Evolutionary conservation across 352 stramenopile genomes (phyloP).

Genomic region (Phytophthora multivora): DNA sequence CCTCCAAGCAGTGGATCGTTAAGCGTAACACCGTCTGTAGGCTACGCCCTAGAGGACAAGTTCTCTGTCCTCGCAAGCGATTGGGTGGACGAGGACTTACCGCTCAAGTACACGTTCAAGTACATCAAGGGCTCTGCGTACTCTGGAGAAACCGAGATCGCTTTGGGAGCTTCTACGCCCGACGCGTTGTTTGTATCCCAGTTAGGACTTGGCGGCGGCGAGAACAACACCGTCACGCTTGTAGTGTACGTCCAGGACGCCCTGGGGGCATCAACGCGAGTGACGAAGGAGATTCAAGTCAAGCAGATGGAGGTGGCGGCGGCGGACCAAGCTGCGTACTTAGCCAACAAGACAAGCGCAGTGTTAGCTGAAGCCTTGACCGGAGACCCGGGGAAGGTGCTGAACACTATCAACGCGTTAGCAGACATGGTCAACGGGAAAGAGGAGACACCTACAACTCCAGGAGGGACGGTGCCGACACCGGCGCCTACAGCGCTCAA

Average conservation of each 20-base stretch:
- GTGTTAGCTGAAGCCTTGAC: constrained; percentile 52
- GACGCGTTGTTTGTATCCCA: constrained; percentile 58
- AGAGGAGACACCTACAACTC: constrained; percentile 37
- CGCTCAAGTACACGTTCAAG: constrained; percentile 72
- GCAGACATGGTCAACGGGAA: constrained; percentile 65
- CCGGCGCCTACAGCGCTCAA: constrained; percentile 42
- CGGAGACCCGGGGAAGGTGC: constrained; percentile 60
- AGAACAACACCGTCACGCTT: constrained; percentile 68
- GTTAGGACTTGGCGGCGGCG: constrained; percentile 55
- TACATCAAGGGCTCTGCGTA: constrained; percentile 69
- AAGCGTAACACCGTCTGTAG: constrained; percentile 42
- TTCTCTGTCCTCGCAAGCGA: constrained; percentile 54
- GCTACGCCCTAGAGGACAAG: constrained; percentile 57
- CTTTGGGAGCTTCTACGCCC: constrained; percentile 55
- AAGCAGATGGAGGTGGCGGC: constrained; percentile 44
- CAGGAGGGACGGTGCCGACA: constrained; percentile 20
- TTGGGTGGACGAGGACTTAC: constrained; percentile 73
- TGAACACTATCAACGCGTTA: constrained; percentile 70
- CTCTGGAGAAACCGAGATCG: constrained; percentile 51
- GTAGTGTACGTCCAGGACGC: constrained; percentile 68
- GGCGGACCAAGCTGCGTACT: constrained; percentile 54
- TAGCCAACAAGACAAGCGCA: constrained; percentile 56
- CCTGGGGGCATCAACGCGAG: constrained; percentile 49
- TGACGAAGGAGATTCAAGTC: constrained; percentile 58
- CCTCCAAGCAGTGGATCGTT: constrained; percentile 57